Evolutionary conservation across 345 rosid species (phyloP), one percentile per base, ranked within the genome.

Genomic region (Psidium guajava): DNA sequence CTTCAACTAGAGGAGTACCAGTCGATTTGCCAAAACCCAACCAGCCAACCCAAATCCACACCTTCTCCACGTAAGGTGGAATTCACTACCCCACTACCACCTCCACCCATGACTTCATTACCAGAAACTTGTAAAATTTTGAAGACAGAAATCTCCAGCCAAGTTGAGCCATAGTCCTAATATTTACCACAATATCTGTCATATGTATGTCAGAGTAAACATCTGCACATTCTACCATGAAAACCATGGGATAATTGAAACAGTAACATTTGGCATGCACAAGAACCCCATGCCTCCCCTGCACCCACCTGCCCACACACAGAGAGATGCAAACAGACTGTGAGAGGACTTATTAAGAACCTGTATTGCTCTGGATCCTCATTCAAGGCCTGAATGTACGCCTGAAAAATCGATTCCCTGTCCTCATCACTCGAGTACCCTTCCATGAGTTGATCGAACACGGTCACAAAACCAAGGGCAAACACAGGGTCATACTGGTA

Each of bases 381-480:
- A 21, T 92, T 90, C 88, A 97, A 90, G 22, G 99, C 98, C 54
- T 89, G 87, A 3, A 97, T 85, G 86, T 97, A 97, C 11, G 98
- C 98, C 90, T 92, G 91, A 84, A 97, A 97, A 81, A 97, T 94
- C 86, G 94, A 90, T 77, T 97, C 96, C 55, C 96, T 94, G 56
- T 97, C 99, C 89, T 95, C 93, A 64, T 95, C 98, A 84, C 97
- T 93, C 18, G 98, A 98, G 86, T 96, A 97, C 27, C 99, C 99
- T 87, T 97, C 98, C 98, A 97, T 97, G 91, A 97, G 98, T 87
- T 94, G 96, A 91, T 97, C 98, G 83, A 91, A 97, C 8, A 97
- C 96, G 50, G 99, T 97, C 80, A 97, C 99, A 74, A 96, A 95
- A 82, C 99, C 99, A 69, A 97, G 99, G 50, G 98, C 98, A 82